Conservation (phyloP, 192 early-diverging fungal genomes). For the Coemansia erecta region DNA sequence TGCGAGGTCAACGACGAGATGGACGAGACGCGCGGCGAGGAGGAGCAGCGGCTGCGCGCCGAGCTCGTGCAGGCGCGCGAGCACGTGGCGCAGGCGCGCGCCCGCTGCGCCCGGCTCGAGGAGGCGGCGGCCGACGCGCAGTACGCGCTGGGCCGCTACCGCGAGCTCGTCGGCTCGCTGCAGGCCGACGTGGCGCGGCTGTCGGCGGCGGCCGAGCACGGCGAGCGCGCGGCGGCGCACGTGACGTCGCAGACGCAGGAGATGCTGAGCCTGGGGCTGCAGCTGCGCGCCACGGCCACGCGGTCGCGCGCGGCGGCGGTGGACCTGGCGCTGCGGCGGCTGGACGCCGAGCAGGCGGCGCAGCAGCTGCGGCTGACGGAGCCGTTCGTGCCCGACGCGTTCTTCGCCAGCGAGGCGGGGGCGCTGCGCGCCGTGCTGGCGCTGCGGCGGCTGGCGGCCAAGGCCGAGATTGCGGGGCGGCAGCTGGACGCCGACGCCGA, state of each 20-base stretch:
- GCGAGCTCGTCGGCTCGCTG: conserved; percentile 73
- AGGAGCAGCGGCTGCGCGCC: conserved; percentile 77
- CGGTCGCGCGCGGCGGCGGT: conserved; percentile 87
- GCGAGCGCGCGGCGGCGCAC: conserved; percentile 57
- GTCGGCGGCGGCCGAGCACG: conserved; percentile 61
- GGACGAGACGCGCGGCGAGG: conserved; percentile 89
- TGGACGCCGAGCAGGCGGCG: conserved; percentile 81
- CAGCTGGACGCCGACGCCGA: conserved; percentile 66
- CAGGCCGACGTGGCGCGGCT: conserved; percentile 74
- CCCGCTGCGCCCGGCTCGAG: conserved; percentile 59
- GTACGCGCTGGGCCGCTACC: conserved; percentile 79
- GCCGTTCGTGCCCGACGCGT: conserved; percentile 83
- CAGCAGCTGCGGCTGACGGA: conserved; percentile 59
- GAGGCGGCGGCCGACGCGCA: conserved; percentile 87
- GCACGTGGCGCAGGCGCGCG: conserved; percentile 58
- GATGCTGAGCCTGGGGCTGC: conserved; percentile 76
- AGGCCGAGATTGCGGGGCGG: conserved; percentile 70
- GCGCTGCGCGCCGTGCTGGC: conserved; percentile 71
- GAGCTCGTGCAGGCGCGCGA: conserved; percentile 75
- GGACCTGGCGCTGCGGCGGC: conserved; percentile 83
- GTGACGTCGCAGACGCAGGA: conserved; percentile 72
- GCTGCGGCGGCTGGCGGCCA: conserved; percentile 80
- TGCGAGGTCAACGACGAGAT: conserved; percentile 89
- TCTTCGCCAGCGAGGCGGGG: conserved; percentile 77
- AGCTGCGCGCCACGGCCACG: conserved; percentile 74